These are phyloP conservation scores for Aspergillus sp. DNA, from an alignment of 2,329 filamentous ascomycete genomes.

Conservation along the genomic window DNA sequence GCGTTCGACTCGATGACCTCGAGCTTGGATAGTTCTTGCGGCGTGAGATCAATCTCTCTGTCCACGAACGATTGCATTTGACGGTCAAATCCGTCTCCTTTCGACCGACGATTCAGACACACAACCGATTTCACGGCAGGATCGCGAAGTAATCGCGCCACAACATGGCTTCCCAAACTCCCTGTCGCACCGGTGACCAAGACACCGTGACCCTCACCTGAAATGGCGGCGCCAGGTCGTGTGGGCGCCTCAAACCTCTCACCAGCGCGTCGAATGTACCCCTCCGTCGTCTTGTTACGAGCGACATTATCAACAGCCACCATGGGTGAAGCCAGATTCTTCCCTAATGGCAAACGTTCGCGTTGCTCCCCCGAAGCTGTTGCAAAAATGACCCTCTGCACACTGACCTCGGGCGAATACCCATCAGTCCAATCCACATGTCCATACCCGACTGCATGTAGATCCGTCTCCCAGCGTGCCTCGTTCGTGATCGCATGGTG, in stretches of 20 bases:
- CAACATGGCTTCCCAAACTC: constrained; percentile 41
- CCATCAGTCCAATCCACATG: constrained; percentile 39
- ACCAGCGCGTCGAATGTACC: constrained; percentile 24
- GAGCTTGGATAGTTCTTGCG: constrained; percentile 35
- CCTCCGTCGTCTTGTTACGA: constrained; percentile 17
- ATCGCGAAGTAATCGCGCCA: constrained; percentile 36
- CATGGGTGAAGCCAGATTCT: neutral
- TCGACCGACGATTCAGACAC: constrained; percentile 49
- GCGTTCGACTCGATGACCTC: constrained; percentile 52
- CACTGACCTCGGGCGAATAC: constrained; percentile 20
- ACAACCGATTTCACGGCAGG: constrained; percentile 34
- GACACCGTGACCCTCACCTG: constrained; percentile 25
- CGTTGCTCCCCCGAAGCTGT: constrained; percentile 17
- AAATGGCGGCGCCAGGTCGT: neutral
- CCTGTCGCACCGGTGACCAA: constrained; percentile 45
- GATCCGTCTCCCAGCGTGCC: constrained; percentile 24
- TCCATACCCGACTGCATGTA: constrained; percentile 30
- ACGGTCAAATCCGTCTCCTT: constrained; percentile 24
- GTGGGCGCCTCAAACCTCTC: constrained; percentile 18
- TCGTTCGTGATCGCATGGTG: constrained; percentile 28
- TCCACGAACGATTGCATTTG: constrained; percentile 36
- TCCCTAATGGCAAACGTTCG: constrained; percentile 6
- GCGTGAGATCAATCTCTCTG: constrained; percentile 23
- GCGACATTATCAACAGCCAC: constrained; percentile 1
- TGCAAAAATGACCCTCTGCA: constrained; percentile 26